Percentiles rank a stretch among this genome's conserved stretches.
phyloP scores from a whole-genome alignment of 1,284 basidiomycete genomes.

The Tetrapyrgos nigripes region DNA sequence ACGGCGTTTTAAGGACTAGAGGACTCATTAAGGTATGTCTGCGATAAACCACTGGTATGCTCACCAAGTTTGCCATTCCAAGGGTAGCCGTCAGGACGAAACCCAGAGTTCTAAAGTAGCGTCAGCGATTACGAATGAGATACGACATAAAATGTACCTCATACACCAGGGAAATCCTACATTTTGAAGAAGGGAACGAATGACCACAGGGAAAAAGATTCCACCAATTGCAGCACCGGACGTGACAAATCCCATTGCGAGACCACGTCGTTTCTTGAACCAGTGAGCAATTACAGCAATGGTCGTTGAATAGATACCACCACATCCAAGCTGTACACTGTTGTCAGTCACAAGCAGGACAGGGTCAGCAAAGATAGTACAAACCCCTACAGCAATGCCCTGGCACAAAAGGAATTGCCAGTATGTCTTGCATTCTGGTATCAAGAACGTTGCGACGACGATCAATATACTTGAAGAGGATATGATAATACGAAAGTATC shows the following conservation, averaged over 20 bases:
- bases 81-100: constrained; percentile 9
- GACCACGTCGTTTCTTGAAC: constrained; percentile 19
- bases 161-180: constrained; percentile 11
- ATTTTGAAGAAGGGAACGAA: constrained; percentile 10
- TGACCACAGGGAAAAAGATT: constrained; percentile 16
- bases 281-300: constrained; percentile 17
- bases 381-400: constrained; percentile 11
- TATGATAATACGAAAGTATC: constrained; percentile 45
- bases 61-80: constrained; percentile 6
- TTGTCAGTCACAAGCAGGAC: neutral
- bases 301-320: constrained; percentile 3
- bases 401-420: constrained; percentile 19
- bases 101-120: constrained; percentile 10
- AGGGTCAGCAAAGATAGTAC: neutral
- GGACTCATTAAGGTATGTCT: too few relatives aligned
- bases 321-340: constrained; percentile 7
- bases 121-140: neutral
- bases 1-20: constrained; percentile 7
- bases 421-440: constrained; percentile 37
- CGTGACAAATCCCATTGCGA: constrained; percentile 19
- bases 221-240: constrained; percentile 19
- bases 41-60: neutral
- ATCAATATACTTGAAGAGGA: constrained; percentile 41
- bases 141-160: neutral
- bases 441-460: constrained; percentile 47